Base-by-base conservation (phyloP, 2,329 filamentous ascomycete species). In the Biscogniauxia mediterranea region DNA sequence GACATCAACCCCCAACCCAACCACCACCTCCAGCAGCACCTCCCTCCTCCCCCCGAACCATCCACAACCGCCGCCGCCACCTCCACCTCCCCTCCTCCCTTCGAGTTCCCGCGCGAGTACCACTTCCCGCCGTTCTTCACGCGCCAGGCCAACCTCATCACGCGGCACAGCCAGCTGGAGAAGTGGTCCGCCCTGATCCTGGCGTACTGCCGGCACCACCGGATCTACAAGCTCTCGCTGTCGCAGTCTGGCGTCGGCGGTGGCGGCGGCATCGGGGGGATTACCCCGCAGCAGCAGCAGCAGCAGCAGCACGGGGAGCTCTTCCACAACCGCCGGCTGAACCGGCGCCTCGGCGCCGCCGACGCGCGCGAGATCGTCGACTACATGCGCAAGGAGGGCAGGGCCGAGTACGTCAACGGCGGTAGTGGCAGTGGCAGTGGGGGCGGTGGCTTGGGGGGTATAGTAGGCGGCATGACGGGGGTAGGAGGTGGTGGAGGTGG, bases 121-220 rank as follows among this genome's bases (percentile, higher is more conserved):
- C 80, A 81, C 78, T 94, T 92, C 80, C 91, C 91, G 0, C 89
- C 91, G 72, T 93, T 95, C 87, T 95, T 91, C 85, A 93, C 90
- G 59, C 87, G 86, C 58, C 91, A 95, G 76, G 85, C 88, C 42
- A 92, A 92, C 78, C 81, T 86, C 63, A 84, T 85, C 28, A 94
- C 90, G 9, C 88, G 84, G 73, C 85, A 89, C 76, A 87, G 89
- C 53, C 92, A 95, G 73, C 87, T 93, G 63, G 81, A 85, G 61
- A 93, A 93, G 77, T 99, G 95, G 95, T 88, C 90, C n/a, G 77
- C 85, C 32, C 85, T 97, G 17, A 86, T 98, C 72, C 92, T 93
- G 63, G 77, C 88, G 72, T 97, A 96, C 87, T 92, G 90, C 77
- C 86, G 87, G 0, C 84, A 91, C 78, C 83, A 94, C 79, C 87